Percentiles rank a stretch among this genome's conserved stretches.
phyloP scores from a whole-genome alignment of 169 alveolate genomes.

The Plasmodium vinckei region DNA sequence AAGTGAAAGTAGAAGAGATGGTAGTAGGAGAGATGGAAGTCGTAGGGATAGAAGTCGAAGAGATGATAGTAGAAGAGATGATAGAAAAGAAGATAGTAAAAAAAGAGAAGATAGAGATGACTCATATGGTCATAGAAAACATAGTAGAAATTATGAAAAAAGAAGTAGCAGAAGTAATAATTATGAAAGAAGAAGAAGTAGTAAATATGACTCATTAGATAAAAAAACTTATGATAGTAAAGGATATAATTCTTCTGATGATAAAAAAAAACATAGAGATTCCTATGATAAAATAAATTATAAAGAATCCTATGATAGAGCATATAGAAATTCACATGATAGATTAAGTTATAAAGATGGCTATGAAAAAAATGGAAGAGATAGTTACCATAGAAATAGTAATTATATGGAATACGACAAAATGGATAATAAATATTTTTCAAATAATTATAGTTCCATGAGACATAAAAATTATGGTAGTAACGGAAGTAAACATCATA shows the following conservation, averaged over 20 bases:
- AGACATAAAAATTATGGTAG: conserved; percentile 36
- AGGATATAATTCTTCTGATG: conserved; percentile 37
- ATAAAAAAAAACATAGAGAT: conserved; percentile 44
- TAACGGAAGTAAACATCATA: conserved; percentile 21
- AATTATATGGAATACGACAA: conserved; percentile 63
- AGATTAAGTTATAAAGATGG: conserved; percentile 45
- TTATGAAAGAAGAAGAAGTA: conserved; percentile 54
- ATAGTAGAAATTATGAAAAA: conserved; percentile 19
- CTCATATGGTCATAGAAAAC: conserved; percentile 32
- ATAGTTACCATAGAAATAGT: not conserved
- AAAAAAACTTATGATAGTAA: conserved; percentile 43
- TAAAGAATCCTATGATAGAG: conserved; percentile 13
- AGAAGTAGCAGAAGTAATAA: conserved; percentile 25
- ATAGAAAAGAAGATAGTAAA: not conserved
- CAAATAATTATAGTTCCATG: conserved; percentile 46
- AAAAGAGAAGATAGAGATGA: conserved; percentile 4
- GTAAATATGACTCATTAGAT: conserved; percentile 30
- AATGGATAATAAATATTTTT: conserved; percentile 68
- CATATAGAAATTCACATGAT: conserved; percentile 41
- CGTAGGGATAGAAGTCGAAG: not conserved
- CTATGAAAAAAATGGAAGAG: conserved; percentile 38
- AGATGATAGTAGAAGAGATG: not conserved
- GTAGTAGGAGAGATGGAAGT: conserved; percentile 9
- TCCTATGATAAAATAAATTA: conserved; percentile 9
- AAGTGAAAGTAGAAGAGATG: conserved; percentile 2